Base-by-base conservation (phyloP, 2,329 filamentous ascomycete genomes). In the Diaporthe citrichinensis region DNA sequence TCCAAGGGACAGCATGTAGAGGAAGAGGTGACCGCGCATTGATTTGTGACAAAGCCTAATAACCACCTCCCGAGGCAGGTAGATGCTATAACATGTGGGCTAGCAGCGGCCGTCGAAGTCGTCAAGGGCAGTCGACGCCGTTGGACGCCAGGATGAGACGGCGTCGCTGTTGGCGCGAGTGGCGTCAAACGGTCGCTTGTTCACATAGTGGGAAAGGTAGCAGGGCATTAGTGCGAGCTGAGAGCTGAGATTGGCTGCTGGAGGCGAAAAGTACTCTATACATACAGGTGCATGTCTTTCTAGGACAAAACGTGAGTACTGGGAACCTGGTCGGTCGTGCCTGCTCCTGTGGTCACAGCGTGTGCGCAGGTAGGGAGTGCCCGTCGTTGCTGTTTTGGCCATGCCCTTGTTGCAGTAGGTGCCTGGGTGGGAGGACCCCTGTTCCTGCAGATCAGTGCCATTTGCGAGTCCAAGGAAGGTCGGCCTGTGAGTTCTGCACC, bases 121-220 rank as follows among this genome's bases (percentile, higher is more conserved):
- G 46, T 69, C 34, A 36, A 69, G 65, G 65, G 49, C 49, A 28
- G 49, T 12, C n/a, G 34, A 53, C 46, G 65, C 65, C 65, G 49
- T 41, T 53, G 49, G 15, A 69, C 49, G 34, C 65, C 34, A 69
- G 46, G 31, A 25, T 28, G 46, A 69, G 65, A 55, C 34, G 65
- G 49, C 34, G 65, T 55, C 49, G 65, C 49, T 51, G n/a, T 28
- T 69, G 65, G 65, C 65, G 65, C 65, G 49, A 55, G 65, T 69
- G 65, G 65, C 65, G 65, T 53, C 46, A 69, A 69, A 69, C 65
- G 65, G 65, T 69, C 65, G 65, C 49, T 69, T 55, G 65, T 34
- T 28, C 49, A 39, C n/a, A 34, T 28, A 25, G 31, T 34, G 31
- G 61, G 8, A 51, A 51, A 31, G 46, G 58, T 58, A 36, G 36